Evolutionary conservation across 345 rosid species (phyloP).

Genomic region (Brassica juncea): DNA sequence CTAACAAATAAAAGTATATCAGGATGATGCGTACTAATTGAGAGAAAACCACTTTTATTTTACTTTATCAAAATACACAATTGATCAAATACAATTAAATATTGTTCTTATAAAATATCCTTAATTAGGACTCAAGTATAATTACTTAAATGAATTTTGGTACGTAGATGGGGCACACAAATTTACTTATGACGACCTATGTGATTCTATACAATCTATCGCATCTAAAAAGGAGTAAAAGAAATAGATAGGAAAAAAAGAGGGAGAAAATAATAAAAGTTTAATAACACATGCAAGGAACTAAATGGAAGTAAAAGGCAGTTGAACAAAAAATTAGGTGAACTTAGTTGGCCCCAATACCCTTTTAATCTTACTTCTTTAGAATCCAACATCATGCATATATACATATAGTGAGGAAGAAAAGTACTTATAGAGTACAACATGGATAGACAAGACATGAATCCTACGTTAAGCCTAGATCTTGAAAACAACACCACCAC

Average conservation of each 20-base stretch:
- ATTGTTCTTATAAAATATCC: too few species aligned
- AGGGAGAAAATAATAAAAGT: neutral
- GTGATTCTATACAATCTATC: constrained; percentile 5
- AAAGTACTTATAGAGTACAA: constrained; percentile 11
- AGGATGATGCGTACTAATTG: too few species aligned
- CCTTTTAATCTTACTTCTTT: constrained; percentile 37
- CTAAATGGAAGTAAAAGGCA: constrained; percentile 41
- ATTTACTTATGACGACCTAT: neutral
- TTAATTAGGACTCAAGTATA: too few species aligned
- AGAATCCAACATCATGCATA: constrained; percentile 17
- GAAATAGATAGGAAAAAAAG: constrained; percentile 14
- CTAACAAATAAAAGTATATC: too few species aligned
- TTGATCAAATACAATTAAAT: too few species aligned
- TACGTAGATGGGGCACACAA: neutral
- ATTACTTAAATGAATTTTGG: too few species aligned
- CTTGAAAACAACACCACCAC: constrained; percentile 14
- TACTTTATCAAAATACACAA: too few species aligned
- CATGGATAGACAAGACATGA: constrained; percentile 25
- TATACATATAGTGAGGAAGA: constrained; percentile 10
- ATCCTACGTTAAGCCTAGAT: constrained; percentile 28
- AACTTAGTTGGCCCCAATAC: constrained; percentile 41
- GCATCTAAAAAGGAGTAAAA: neutral
- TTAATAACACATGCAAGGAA: constrained; percentile 26
- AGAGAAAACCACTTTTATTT: too few species aligned
- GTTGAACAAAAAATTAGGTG: constrained; percentile 45